These are phyloP conservation scores for Lavandula angustifolia DNA, from an alignment of 257 asterid genomes.

Conservation along the genomic window DNA sequence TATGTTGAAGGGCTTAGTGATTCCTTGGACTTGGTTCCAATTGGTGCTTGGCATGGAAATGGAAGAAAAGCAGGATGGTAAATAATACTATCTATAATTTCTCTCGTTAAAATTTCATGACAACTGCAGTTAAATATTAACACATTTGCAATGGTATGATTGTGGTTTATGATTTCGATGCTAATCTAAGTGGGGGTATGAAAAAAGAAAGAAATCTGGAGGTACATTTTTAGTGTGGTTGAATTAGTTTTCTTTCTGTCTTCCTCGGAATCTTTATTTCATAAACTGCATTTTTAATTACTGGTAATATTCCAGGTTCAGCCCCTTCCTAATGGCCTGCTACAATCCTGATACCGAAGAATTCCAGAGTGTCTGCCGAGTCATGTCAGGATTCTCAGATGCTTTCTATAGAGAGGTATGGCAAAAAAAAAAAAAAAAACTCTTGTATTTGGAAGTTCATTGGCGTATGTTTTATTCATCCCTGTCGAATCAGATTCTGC, in stretches of 20 bases:
- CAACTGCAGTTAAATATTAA: not conserved
- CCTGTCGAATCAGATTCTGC: not conserved
- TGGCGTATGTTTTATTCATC: not conserved
- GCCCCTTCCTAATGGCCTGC: constrained; percentile 94
- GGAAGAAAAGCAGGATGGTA: constrained; percentile 99
- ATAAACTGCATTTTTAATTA: constrained; percentile 13
- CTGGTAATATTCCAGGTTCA: constrained; percentile 66
- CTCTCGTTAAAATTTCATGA: constrained; percentile 15
- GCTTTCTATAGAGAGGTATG: constrained; percentile 75
- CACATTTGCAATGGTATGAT: not conserved
- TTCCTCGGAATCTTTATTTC: constrained; percentile 9
- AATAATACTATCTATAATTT: constrained; percentile 11
- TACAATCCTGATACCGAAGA: constrained; percentile 84
- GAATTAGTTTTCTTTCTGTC: constrained; percentile 13
- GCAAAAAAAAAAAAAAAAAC: not conserved
- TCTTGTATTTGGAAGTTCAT: not conserved
- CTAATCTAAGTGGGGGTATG: not conserved
- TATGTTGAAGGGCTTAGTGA: constrained; percentile 81
- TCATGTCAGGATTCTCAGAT: constrained; percentile 91
- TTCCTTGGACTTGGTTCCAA: constrained; percentile 91
- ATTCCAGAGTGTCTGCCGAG: constrained; percentile 90
- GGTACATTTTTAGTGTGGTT: not conserved
- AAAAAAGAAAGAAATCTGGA: not conserved
- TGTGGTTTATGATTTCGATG: constrained; percentile 9
- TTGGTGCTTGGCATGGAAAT: constrained; percentile 95